Conservation (phyloP, 1,139 yeast species). For the Pichia sp. region DNA sequence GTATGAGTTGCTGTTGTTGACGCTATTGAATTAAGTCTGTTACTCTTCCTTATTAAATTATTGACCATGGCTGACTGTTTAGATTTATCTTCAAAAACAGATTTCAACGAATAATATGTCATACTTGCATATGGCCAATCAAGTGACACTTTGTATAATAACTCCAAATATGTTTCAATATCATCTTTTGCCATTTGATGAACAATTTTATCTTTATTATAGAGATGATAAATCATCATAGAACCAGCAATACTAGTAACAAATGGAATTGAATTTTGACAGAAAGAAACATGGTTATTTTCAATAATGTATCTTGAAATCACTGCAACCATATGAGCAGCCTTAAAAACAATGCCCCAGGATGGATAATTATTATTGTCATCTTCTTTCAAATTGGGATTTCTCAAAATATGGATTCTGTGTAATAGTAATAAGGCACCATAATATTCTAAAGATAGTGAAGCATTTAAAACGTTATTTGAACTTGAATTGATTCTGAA, state of each 20-base stretch:
- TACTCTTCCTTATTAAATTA: conserved; percentile 11
- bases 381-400: conserved; percentile 54
- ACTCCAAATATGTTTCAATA: conserved; percentile 17
- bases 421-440: conserved; percentile 67
- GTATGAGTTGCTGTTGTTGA: not conserved
- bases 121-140: conserved; percentile 22
- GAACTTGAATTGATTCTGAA: conserved; percentile 48
- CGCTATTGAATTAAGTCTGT: not conserved
- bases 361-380: conserved; percentile 57
- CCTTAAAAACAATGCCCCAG: conserved; percentile 80
- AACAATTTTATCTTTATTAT: conserved; percentile 23
- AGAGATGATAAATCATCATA: conserved; percentile 60
- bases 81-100: conserved; percentile 20
- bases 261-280: conserved; percentile 51
- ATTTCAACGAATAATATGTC: conserved; percentile 18
- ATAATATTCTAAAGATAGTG: conserved; percentile 67
- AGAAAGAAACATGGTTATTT: conserved; percentile 51
- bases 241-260: conserved; percentile 59
- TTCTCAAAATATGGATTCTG: conserved; percentile 61
- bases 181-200: conserved; percentile 20
- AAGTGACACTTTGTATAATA: conserved; percentile 15
- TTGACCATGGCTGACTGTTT: conserved; percentile 19
- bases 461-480: conserved; percentile 52
- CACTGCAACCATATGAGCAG: conserved; percentile 72
- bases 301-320: conserved; percentile 65